phyloP scores from a whole-genome alignment of 139 green algal genomes.

The Chlamydomonas sp. region DNA sequence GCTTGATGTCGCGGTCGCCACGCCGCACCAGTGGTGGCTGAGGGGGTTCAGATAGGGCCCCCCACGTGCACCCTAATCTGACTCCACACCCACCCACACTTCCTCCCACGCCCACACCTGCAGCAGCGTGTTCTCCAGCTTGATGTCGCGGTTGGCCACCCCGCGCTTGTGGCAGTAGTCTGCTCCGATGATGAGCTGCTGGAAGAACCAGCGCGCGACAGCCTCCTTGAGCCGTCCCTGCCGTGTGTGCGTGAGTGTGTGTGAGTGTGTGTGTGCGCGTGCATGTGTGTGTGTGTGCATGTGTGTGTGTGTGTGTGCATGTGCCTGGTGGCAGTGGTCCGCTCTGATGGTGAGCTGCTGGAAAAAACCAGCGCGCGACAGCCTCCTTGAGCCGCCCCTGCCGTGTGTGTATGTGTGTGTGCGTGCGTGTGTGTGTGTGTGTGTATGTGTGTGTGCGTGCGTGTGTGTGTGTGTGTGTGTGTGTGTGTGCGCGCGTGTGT shows the following conservation, averaged over 20 bases:
- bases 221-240: slow-evolving; percentile 62
- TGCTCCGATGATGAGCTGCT: slow-evolving; percentile 54
- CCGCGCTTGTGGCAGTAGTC: background rate
- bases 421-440: background rate
- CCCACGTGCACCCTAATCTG: background rate
- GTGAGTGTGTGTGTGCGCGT: background rate
- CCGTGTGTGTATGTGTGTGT: background rate
- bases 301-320: background rate
- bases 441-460: background rate
- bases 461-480: background rate
- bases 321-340: background rate
- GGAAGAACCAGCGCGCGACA: slow-evolving; percentile 97
- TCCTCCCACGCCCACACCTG: too few relatives aligned
- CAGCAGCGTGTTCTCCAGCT: slow-evolving; percentile 97
- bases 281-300: background rate
- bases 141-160: slow-evolving; percentile 29
- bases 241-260: background rate
- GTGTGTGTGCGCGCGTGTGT: background rate
- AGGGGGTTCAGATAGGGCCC: background rate
- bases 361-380: slow-evolving; percentile 96
- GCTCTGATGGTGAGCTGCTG: slow-evolving; percentile 73
- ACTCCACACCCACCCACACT: too few relatives aligned
- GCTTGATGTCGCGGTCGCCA: slow-evolving; percentile 83
- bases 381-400: slow-evolving; percentile 73
- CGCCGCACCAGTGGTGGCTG: slow-evolving; percentile 23